phyloP scores from a whole-genome alignment of 2,329 filamentous ascomycete species.

The Aspergillus thermomutatus region DNA sequence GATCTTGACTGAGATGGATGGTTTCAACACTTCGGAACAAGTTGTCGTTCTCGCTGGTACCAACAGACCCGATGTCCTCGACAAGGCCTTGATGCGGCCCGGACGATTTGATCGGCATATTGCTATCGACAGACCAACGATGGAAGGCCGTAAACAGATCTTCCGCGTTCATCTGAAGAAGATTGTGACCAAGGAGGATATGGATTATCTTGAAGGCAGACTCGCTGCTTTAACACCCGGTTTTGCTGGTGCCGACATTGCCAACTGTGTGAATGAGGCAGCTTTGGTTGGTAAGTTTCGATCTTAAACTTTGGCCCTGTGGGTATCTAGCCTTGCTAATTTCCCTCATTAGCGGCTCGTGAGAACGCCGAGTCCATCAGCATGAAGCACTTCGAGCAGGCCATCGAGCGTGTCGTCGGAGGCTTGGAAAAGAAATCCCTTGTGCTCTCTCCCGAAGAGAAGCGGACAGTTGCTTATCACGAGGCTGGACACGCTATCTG shows the following conservation, averaged over 20 bases:
- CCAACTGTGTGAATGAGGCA: slow-evolving; percentile 97
- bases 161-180: slow-evolving; percentile 93
- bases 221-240: slow-evolving; percentile 90
- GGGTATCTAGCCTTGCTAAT: slow-evolving; percentile 38
- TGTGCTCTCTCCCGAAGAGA: slow-evolving; percentile 88
- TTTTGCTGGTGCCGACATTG: slow-evolving; percentile 96
- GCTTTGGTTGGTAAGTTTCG: slow-evolving; percentile 77
- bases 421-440: slow-evolving; percentile 96
- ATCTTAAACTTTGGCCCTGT: neutral
- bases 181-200: slow-evolving; percentile 87
- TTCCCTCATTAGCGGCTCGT: slow-evolving; percentile 65
- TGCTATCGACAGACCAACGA: slow-evolving; percentile 88
- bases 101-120: slow-evolving; percentile 98
- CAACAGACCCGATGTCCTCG: slow-evolving; percentile 89
- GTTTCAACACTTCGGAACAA: slow-evolving; percentile 95
- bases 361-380: slow-evolving; percentile 73
- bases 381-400: slow-evolving; percentile 93
- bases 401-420: slow-evolving; percentile 94
- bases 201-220: slow-evolving; percentile 82
- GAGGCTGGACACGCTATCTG: slow-evolving; percentile 98
- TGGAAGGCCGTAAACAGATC: slow-evolving; percentile 94
- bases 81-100: slow-evolving; percentile 93
- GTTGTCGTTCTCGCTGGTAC: slow-evolving; percentile 96
- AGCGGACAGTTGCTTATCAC: slow-evolving; percentile 94
- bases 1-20: slow-evolving; percentile 98